Conservation (phyloP, 768 basidiomycete species). For the Tulasnella sp. region DNA sequence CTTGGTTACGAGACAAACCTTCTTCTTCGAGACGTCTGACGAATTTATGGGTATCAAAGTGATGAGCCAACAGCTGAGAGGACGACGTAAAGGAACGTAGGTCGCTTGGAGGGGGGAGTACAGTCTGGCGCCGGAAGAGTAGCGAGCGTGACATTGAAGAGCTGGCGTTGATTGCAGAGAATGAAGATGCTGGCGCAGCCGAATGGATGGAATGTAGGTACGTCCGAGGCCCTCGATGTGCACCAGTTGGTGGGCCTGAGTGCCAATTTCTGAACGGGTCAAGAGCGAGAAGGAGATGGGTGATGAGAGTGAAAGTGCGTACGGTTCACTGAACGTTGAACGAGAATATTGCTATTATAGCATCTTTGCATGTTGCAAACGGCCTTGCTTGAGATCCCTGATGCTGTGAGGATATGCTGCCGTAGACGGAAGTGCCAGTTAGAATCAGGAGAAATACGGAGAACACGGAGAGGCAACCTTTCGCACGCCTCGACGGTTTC, state of each 20-base stretch:
- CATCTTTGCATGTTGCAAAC: neutral
- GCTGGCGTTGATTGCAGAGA: neutral
- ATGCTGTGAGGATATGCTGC: neutral
- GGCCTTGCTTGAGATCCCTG: neutral
- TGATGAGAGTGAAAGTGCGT: neutral
- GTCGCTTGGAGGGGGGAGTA: neutral
- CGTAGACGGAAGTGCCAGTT: neutral
- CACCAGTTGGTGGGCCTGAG: neutral
- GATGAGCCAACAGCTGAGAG: slow-evolving; percentile 36
- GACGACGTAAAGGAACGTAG: neutral
- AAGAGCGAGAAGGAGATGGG: neutral
- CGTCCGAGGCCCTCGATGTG: neutral
- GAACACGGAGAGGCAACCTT: neutral
- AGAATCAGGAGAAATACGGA: neutral
- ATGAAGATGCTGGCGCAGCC: neutral
- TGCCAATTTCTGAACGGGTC: neutral
- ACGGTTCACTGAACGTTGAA: neutral
- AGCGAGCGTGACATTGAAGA: neutral
- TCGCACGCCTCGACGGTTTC: neutral
- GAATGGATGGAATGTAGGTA: neutral
- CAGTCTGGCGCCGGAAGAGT: neutral
- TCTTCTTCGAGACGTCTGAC: slow-evolving; percentile 86
- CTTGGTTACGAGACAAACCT: slow-evolving; percentile 84
- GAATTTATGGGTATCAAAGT: slow-evolving; percentile 95
- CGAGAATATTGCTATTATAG: neutral